Conservation (phyloP, 495 filamentous ascomycete genomes). For the Penicillium egyptiacum region DNA sequence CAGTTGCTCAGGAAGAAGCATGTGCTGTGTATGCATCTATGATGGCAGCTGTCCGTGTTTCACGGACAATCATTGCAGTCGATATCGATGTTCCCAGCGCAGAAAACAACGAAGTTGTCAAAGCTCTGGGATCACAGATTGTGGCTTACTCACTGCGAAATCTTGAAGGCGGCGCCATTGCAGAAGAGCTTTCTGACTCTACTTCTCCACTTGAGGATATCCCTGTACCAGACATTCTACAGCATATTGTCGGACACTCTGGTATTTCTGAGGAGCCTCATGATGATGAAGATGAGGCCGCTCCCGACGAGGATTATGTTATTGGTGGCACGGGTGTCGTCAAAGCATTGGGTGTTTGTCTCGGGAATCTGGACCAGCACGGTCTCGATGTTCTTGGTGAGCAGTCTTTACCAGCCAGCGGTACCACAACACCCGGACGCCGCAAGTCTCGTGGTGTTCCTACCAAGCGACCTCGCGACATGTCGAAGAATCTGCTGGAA, state of each 20-base stretch:
- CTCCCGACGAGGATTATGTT: conserved; percentile 91
- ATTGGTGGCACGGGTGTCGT: conserved; percentile 95
- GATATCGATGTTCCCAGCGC: conserved; percentile 85
- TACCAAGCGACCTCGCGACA: conserved; percentile 75
- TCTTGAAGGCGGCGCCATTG: conserved; percentile 64
- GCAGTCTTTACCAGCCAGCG: conserved; percentile 47
- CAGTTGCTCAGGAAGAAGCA: conserved; percentile 82
- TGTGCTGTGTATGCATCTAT: conserved; percentile 91
- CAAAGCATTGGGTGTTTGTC: conserved; percentile 85
- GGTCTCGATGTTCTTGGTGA: conserved; percentile 36
- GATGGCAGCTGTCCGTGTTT: conserved; percentile 84
- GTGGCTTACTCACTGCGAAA: conserved; percentile 92
- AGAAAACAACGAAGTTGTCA: conserved; percentile 82
- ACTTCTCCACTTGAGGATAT: conserved; percentile 41
- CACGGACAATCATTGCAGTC: conserved; percentile 77
- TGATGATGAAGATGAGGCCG: conserved; percentile 66
- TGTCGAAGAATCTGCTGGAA: conserved; percentile 83
- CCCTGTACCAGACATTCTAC: conserved; percentile 64
- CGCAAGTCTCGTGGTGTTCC: conserved; percentile 43
- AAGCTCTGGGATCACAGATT: conserved; percentile 88
- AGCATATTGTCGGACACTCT: conserved; percentile 61
- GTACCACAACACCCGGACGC: conserved; percentile 54
- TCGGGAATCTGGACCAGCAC: conserved; percentile 63
- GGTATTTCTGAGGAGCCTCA: conserved; percentile 47
- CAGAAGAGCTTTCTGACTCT: conserved; percentile 42